phyloP scores from a whole-genome alignment of 2,329 filamentous ascomycete species.

The Neonectria hederae region DNA sequence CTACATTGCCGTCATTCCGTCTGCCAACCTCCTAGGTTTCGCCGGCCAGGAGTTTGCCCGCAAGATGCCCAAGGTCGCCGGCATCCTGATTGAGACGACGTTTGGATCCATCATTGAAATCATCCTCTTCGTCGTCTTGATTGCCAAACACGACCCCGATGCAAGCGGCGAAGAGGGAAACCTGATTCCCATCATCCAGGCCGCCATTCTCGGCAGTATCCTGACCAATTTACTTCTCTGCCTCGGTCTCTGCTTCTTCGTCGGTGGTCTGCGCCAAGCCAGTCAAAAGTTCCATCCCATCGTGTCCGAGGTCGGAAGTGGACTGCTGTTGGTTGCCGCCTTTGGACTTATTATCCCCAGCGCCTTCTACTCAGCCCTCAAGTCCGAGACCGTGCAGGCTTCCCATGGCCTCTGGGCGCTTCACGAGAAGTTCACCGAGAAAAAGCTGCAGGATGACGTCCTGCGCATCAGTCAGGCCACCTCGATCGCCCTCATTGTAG shows the following conservation, averaged over 20 bases:
- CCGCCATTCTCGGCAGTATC: conserved; percentile 75
- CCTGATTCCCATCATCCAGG: conserved; percentile 69
- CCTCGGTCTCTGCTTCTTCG: conserved; percentile 73
- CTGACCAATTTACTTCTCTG: conserved; percentile 74
- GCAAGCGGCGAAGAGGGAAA: conserved; percentile 47
- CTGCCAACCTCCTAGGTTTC: conserved; percentile 60
- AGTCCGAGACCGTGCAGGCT: conserved; percentile 38
- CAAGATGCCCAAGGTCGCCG: conserved; percentile 71
- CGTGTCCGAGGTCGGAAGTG: conserved; percentile 74
- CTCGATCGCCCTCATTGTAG: conserved; percentile 68
- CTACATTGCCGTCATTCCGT: conserved; percentile 60
- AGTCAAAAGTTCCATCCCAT: conserved; percentile 71
- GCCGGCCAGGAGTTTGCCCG: conserved; percentile 67
- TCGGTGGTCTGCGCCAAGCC: conserved; percentile 68
- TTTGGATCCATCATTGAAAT: conserved; percentile 75
- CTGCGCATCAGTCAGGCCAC: conserved; percentile 70
- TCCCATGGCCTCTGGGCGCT: conserved; percentile 31
- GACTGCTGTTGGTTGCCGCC: conserved; percentile 69
- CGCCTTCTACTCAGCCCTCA: conserved; percentile 50
- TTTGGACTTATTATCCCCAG: conserved; percentile 49
- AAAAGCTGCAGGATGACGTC: conserved; percentile 56
- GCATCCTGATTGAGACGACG: conserved; percentile 59
- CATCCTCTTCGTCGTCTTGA: conserved; percentile 72
- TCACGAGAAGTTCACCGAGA: conserved; percentile 44
- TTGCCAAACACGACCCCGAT: conserved; percentile 49